phyloP scores from a whole-genome alignment of 148 eudicot genomes.

The Fallopia convolvulus region DNA sequence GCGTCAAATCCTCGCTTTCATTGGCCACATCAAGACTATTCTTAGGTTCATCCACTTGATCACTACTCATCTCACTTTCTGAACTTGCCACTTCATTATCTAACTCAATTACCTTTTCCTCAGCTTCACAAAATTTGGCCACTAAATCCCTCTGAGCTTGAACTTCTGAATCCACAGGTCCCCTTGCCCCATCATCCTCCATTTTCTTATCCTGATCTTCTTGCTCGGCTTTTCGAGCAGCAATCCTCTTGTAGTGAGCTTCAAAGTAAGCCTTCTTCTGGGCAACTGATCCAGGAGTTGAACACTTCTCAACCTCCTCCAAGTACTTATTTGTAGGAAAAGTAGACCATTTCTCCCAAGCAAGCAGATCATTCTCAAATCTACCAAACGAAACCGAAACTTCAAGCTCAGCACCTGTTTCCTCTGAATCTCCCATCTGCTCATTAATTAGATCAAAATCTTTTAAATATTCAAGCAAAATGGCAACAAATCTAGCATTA shows the following conservation, averaged over 20 bases:
- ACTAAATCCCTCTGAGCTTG: conserved; percentile 13
- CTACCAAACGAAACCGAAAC: conserved; percentile 91
- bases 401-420: conserved; percentile 30
- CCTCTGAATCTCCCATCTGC: conserved; percentile 67
- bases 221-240: conserved; percentile 63
- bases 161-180: conserved; percentile 17
- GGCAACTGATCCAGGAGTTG: conserved; percentile 95
- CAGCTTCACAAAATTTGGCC: conserved; percentile 15
- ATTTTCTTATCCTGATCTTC: conserved; percentile 42
- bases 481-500: conserved; percentile 12
- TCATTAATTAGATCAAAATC: not conserved
- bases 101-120: conserved; percentile 16
- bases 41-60: not conserved
- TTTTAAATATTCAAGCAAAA: not conserved
- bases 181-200: conserved; percentile 15
- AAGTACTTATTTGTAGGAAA: conserved; percentile 87
- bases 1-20: not conserved
- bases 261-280: conserved; percentile 94
- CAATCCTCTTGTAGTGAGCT: conserved; percentile 87
- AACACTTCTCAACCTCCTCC: conserved; percentile 83
- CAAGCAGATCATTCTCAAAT: conserved; percentile 76
- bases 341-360: conserved; percentile 98
- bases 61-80: conserved; percentile 7
- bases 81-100: conserved; percentile 1
- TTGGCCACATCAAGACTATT: not conserved